Evolutionary conservation across 176 grass and related monocot genomes (phyloP).

Genomic region (Otatea glauca): DNA sequence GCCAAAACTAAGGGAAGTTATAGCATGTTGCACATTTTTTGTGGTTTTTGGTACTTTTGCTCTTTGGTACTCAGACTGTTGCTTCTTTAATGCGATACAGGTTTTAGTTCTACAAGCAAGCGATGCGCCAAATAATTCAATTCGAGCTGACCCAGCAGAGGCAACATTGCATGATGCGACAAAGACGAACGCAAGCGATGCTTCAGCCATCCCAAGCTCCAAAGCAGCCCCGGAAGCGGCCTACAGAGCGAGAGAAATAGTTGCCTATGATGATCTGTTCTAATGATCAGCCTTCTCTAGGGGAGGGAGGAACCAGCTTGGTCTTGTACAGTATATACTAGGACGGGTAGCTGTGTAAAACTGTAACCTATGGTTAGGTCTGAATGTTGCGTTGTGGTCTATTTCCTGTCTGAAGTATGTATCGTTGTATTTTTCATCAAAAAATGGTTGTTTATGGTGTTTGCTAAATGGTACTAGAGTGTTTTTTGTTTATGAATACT

Average conservation of each 20-base stretch:
- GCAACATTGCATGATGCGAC: slow-evolving; percentile 34
- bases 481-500: too few species aligned
- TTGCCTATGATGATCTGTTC: slow-evolving; percentile 93
- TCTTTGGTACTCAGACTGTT: slow-evolving; percentile 27
- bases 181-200: slow-evolving; percentile 35
- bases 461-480: too few species aligned
- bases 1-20: not conserved
- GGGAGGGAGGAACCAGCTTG: slow-evolving; percentile 9
- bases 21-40: not conserved
- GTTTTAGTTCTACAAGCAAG: slow-evolving; percentile 64
- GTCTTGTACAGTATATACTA: slow-evolving; percentile 25
- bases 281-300: slow-evolving; percentile 37
- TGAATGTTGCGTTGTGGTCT: not conserved
- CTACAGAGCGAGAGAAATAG: slow-evolving; percentile 63
- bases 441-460: not conserved
- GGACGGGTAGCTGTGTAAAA: slow-evolving; percentile 23
- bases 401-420: slow-evolving; percentile 27
- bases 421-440: slow-evolving; percentile 1
- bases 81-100: slow-evolving; percentile 41
- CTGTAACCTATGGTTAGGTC: slow-evolving; percentile 12
- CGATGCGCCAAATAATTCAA: slow-evolving; percentile 36
- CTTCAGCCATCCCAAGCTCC: slow-evolving; percentile 28
- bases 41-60: not conserved
- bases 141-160: slow-evolving; percentile 30
- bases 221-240: slow-evolving; percentile 43